Percentiles rank a stretch among this genome's conserved stretches.
phyloP scores from a whole-genome alignment of 805 yeast species.

The Candida ipomoeae region DNA sequence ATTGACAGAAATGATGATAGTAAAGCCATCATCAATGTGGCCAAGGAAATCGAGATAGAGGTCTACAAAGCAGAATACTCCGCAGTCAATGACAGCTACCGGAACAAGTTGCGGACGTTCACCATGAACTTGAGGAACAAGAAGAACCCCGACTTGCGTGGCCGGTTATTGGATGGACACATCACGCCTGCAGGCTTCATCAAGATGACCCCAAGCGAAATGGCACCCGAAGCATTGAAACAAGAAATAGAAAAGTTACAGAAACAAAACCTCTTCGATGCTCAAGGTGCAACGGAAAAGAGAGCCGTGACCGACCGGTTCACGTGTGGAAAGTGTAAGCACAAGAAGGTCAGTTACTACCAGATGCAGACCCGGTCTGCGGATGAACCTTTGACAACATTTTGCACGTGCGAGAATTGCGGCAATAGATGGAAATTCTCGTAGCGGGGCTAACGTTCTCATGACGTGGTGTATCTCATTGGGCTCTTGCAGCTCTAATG shows the following conservation, averaged over 20 bases:
- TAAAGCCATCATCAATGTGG: constrained; percentile 55
- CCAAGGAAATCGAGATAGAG: constrained; percentile 69
- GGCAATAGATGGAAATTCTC: constrained; percentile 98
- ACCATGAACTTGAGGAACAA: constrained; percentile 85
- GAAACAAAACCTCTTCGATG: constrained; percentile 87
- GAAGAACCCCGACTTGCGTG: constrained; percentile 81
- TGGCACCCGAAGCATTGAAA: constrained; percentile 90
- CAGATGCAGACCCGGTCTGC: constrained; percentile 98
- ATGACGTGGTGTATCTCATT: too few species aligned
- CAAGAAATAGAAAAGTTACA: constrained; percentile 81
- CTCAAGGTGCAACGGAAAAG: constrained; percentile 95
- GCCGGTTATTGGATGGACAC: constrained; percentile 61
- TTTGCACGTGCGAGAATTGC: constrained; percentile 96
- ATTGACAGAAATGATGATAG: constrained; percentile 63
- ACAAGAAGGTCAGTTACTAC: constrained; percentile 92
- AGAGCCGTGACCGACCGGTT: constrained; percentile 95
- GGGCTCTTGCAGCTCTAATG: not conserved
- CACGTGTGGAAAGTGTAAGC: constrained; percentile 96
- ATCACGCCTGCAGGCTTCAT: constrained; percentile 63
- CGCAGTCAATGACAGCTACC: constrained; percentile 57
- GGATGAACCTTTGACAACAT: constrained; percentile 97
- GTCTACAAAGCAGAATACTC: constrained; percentile 60
- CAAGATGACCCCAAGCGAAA: constrained; percentile 84
- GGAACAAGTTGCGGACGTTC: constrained; percentile 80
- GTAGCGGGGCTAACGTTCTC: constrained; percentile 22